Conservation (phyloP, 2,329 filamentous ascomycete genomes). For the Cryphonectria parasitica region DNA sequence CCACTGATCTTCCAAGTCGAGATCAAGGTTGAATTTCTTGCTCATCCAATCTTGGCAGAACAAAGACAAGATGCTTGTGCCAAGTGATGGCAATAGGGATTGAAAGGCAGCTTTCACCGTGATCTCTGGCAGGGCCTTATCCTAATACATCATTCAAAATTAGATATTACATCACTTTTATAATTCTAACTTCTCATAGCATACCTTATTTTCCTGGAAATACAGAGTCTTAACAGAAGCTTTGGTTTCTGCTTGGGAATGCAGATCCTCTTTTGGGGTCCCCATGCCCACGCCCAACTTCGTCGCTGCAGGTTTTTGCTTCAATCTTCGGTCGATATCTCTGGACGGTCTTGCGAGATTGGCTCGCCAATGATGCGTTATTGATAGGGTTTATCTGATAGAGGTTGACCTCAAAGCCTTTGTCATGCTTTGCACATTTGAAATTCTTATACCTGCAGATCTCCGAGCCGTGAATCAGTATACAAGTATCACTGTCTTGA, state of each 20-base stretch:
- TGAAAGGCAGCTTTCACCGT: background rate
- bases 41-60: background rate
- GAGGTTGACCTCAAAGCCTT: slow-evolving; percentile 54
- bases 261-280: background rate
- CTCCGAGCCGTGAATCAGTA: slow-evolving; percentile 3
- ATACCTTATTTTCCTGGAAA: background rate
- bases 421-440: slow-evolving; percentile 47
- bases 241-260: background rate
- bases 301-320: background rate
- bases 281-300: background rate
- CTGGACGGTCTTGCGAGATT: slow-evolving; percentile 46
- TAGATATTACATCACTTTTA: background rate
- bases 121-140: background rate
- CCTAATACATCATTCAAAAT: background rate
- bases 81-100: background rate
- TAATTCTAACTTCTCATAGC: background rate
- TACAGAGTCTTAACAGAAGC: background rate
- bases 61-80: background rate
- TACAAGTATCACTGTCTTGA: background rate
- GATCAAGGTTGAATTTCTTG: background rate
- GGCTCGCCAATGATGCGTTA: slow-evolving; percentile 48
- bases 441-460: slow-evolving; percentile 51
- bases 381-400: slow-evolving; percentile 52
- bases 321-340: slow-evolving; percentile 42
- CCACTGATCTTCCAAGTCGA: background rate